Base-by-base conservation (phyloP, 306 rosid genomes). In the Delonix regia region DNA sequence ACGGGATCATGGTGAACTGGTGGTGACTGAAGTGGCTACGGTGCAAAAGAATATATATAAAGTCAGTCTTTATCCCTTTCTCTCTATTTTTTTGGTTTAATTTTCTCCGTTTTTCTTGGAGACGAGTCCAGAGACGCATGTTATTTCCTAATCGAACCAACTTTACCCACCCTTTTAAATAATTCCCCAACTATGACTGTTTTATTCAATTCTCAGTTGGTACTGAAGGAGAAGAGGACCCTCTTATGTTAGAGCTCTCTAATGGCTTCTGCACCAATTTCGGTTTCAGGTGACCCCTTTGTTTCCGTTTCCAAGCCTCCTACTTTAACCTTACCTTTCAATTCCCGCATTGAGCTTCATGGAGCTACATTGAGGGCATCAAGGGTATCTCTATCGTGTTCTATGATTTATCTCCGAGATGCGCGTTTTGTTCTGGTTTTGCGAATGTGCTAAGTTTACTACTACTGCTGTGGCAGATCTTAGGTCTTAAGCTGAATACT, bases 21-120 rank as follows among this genome's bases (percentile, higher is more conserved):
- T 67, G 72, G 72, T 42, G 19, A 22, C 16, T 39, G 60, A 39
- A 77, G 47, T 42, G 6, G 69, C 76, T 41, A 33, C 42, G 51
- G 12, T 34, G 21, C 52, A 76, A 39, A 80, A 65, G 71, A 65
- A 39, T 65, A 24, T 3, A 53, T 55, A 9, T 13, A 41, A 21
- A 41, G 13, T 36, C n/a, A 5, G 18, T 39, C 15, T 11, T 14
- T 3, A 18, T 11, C 11, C 34, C 18, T 18, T 39, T 25, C 3
- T 74, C 36, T 7, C 2, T 73, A 18, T 18, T 22, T 8, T 22
- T 8, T 41, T 25, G 6, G 13, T 2, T 24, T 22, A 39, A 91
- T 38, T 80, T 88, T 91, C 99, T 95, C 98, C 97, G 96, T 87
- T 94, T 88, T 92, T 93, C 81, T 87, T 87, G 98, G 96, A 89